These are phyloP conservation scores for Coffea humblotiana DNA, from an alignment of 305 asterid species.

Conservation along the genomic window DNA sequence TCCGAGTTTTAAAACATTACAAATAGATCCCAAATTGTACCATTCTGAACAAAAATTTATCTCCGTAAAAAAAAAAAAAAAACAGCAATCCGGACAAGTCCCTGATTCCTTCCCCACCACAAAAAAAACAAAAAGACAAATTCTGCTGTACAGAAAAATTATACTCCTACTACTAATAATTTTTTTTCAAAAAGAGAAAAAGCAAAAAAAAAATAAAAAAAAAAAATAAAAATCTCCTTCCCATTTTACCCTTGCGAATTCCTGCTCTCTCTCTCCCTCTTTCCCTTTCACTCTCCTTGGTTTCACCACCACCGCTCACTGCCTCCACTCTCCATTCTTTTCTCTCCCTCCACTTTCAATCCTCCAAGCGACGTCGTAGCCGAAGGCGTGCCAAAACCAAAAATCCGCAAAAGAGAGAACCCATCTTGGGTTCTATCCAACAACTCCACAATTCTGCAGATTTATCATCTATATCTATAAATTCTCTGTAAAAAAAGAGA, in stretches of 20 bases:
- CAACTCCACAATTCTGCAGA: neutral
- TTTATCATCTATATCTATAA: neutral
- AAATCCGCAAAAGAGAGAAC: constrained; percentile 2
- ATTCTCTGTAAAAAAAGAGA: neutral
- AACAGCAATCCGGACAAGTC: no score
- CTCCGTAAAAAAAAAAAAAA: no score
- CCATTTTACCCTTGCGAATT: constrained; percentile 15
- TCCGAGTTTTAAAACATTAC: no score
- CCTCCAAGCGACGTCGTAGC: constrained; percentile 14
- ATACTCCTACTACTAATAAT: no score
- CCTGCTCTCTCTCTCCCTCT: neutral
- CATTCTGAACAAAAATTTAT: no score
- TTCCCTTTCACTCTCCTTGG: constrained; percentile 14
- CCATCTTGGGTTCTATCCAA: constrained; percentile 15
- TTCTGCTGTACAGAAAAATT: no score
- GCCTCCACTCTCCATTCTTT: constrained; percentile 17
- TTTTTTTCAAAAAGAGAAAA: neutral
- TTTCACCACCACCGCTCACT: constrained; percentile 17
- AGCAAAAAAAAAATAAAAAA: no score
- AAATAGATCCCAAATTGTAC: no score
- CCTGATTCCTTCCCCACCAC: no score
- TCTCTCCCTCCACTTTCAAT: constrained; percentile 6
- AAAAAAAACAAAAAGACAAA: neutral
- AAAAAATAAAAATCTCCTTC: neutral
- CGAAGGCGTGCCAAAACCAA: constrained; percentile 12